Evolutionary conservation across 1,139 yeast species (phyloP).

Genomic region (Magnusiomyces tetraspermus): DNA sequence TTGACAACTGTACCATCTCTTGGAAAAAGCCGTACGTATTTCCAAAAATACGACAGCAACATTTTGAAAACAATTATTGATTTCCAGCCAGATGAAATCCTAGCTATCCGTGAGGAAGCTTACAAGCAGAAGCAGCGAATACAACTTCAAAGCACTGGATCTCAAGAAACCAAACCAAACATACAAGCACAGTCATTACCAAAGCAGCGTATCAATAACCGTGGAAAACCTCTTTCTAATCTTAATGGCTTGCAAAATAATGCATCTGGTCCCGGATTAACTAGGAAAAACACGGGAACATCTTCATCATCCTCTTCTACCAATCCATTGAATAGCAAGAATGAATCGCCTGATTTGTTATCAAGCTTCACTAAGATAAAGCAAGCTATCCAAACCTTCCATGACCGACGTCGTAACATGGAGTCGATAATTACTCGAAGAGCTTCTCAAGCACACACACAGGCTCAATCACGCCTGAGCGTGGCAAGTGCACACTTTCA

Average conservation of each 20-base stretch:
- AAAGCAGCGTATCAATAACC: too few relatives aligned
- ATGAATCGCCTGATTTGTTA: neutral
- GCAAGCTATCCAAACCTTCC: slow-evolving; percentile 42
- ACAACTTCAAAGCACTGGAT: neutral
- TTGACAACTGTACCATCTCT: slow-evolving; percentile 1
- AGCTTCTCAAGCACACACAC: neutral
- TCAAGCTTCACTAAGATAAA: slow-evolving; percentile 37
- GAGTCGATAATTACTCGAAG: neutral
- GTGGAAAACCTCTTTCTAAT: too few relatives aligned
- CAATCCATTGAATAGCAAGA: neutral
- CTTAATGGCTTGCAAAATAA: too few relatives aligned
- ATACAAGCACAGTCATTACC: neutral
- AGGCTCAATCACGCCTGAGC: neutral
- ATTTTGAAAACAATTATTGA: neutral
- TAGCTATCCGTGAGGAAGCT: neutral
- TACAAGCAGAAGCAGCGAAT: neutral
- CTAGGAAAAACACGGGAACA: too few relatives aligned
- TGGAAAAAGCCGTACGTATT: neutral
- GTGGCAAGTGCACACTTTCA: neutral
- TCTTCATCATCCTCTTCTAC: too few relatives aligned
- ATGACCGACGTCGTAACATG: slow-evolving; percentile 1
- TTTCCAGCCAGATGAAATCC: neutral
- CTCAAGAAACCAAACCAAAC: neutral
- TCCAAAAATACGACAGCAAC: neutral
- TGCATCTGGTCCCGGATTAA: too few relatives aligned